phyloP scores from a whole-genome alignment of 2,329 filamentous ascomycete genomes.

The Leptosphaerulina australis region DNA sequence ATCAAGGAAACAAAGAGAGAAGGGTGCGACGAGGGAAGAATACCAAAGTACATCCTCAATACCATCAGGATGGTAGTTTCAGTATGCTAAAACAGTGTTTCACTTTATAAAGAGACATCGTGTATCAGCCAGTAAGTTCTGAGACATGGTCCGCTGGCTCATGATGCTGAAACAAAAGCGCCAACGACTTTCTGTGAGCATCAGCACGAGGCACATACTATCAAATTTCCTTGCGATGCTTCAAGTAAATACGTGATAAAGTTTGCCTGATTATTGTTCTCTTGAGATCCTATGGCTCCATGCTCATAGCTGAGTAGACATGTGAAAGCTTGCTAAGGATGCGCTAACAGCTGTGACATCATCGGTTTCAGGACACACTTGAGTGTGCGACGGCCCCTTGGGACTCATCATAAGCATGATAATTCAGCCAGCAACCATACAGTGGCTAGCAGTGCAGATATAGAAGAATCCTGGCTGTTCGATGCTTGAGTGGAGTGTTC shows the following conservation, averaged over 20 bases:
- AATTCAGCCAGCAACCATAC: too few relatives aligned
- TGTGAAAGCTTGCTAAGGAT: background rate
- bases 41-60: background rate
- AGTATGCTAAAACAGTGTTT: slow-evolving; percentile 3
- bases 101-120: background rate
- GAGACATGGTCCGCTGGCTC: slow-evolving; percentile 10
- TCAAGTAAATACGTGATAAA: background rate
- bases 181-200: background rate
- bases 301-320: too few relatives aligned
- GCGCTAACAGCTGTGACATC: slow-evolving; percentile 4
- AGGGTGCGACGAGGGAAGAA: background rate
- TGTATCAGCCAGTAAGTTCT: slow-evolving; percentile 15
- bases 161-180: slow-evolving; percentile 12
- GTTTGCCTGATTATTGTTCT: background rate
- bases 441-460: too few relatives aligned
- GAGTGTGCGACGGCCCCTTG: slow-evolving; percentile 2
- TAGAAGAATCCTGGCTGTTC: too few relatives aligned
- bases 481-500: too few relatives aligned
- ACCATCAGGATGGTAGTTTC: slow-evolving; percentile 4
- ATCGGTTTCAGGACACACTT: slow-evolving; percentile 11
- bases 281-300: background rate
- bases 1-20: background rate
- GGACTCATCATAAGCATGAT: background rate
- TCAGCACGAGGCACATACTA: background rate
- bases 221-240: too few relatives aligned